Evolutionary conservation across 306 rosid species (phyloP).

Genomic region (Quercus dentata): DNA sequence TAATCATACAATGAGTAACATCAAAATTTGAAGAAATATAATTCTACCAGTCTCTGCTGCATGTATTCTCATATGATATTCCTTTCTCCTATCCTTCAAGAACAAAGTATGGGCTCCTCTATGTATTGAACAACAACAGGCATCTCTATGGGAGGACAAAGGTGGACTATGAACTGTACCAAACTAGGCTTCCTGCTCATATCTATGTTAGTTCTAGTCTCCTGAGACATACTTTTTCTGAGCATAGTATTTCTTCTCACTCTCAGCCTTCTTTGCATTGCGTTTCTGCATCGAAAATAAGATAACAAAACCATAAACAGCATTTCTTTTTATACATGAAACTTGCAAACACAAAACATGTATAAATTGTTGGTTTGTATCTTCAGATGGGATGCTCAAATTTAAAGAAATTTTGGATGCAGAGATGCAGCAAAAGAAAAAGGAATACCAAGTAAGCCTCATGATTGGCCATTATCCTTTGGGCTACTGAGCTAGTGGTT

Average conservation of each 20-base stretch:
- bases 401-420: background rate
- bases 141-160: conserved; percentile 26
- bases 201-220: conserved; percentile 47
- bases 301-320: background rate
- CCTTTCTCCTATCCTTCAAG: conserved; percentile 18
- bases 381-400: conserved; percentile 1
- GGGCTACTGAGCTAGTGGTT: conserved; percentile 76
- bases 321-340: background rate
- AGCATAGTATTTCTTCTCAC: conserved; percentile 87
- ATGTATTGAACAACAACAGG: conserved; percentile 13
- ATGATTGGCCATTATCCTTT: conserved; percentile 90
- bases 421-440: background rate
- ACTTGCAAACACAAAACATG: background rate
- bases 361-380: background rate
- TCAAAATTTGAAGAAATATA: conserved; percentile 1
- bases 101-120: conserved; percentile 16
- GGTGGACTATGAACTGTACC: conserved; percentile 10
- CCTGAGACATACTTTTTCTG: conserved; percentile 74
- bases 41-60: background rate
- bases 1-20: conserved; percentile 3
- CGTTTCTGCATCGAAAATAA: conserved; percentile 63
- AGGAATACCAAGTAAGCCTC: conserved; percentile 72
- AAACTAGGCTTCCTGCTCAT: conserved; percentile 13
- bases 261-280: conserved; percentile 71
- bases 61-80: conserved; percentile 2